Percentiles rank a stretch among this genome's conserved stretches.
Evolutionary conservation across 257 asterid species (phyloP).

Genomic region (Gynochthodes officinalis): DNA sequence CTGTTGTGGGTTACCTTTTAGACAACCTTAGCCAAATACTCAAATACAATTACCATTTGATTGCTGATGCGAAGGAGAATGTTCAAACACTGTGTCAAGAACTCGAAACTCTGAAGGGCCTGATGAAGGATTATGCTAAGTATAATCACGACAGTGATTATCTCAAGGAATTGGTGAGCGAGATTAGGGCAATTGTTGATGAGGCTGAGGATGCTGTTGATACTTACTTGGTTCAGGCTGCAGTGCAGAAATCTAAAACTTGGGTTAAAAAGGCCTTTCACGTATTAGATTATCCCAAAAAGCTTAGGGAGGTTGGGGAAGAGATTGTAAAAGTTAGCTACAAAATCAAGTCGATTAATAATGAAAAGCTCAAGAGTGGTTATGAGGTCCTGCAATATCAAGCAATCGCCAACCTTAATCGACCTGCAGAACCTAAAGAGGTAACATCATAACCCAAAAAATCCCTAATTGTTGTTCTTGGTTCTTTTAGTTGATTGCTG

Average conservation of each 20-base stretch:
- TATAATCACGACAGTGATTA: conserved; percentile 34
- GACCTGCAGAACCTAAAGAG: conserved; percentile 34
- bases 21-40: conserved; percentile 39
- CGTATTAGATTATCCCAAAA: conserved; percentile 35
- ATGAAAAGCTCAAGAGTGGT: conserved; percentile 32
- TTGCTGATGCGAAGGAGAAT: conserved; percentile 25
- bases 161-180: conserved; percentile 38
- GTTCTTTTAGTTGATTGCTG: too few relatives aligned
- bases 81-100: conserved; percentile 39
- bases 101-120: conserved; percentile 39
- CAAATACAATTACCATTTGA: not conserved
- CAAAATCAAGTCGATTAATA: conserved; percentile 39
- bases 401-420: not conserved
- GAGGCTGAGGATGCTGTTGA: conserved; percentile 63
- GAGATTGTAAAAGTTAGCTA: conserved; percentile 31
- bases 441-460: conserved; percentile 6
- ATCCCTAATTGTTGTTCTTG: not conserved
- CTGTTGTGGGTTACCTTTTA: conserved; percentile 49
- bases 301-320: conserved; percentile 29
- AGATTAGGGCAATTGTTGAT: conserved; percentile 39
- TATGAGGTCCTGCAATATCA: conserved; percentile 37
- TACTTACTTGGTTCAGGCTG: conserved; percentile 42
- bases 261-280: conserved; percentile 28
- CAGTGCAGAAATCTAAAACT: conserved; percentile 42
- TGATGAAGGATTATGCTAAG: conserved; percentile 42